Evolutionary conservation across 768 basidiomycete genomes (phyloP).

Genomic region (Chalciporus chontae): DNA sequence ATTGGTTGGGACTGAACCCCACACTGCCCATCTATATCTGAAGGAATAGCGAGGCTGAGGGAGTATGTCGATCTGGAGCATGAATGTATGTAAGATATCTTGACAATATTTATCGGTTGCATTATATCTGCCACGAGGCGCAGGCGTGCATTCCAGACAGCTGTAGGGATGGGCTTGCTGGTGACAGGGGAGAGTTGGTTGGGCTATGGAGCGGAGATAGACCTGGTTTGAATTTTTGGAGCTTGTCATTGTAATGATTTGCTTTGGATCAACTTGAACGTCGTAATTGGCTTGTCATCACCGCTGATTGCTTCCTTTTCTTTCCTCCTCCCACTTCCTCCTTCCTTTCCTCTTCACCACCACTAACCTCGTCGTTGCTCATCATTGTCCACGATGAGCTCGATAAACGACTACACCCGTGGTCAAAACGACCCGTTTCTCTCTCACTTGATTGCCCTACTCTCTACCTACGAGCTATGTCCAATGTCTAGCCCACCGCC

Average conservation of each 20-base stretch:
- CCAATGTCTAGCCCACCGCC: constrained; percentile 49
- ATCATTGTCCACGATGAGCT: constrained; percentile 33
- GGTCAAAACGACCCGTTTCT: constrained; percentile 38
- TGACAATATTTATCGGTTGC: not conserved
- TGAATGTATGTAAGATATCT: constrained; percentile 5
- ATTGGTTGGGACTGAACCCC: constrained; percentile 74
- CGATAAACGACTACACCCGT: constrained; percentile 23
- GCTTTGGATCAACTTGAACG: too few relatives aligned
- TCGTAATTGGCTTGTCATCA: constrained; percentile 4
- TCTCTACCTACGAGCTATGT: constrained; percentile 58
- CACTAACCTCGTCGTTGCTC: constrained; percentile 3
- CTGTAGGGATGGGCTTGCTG: too few relatives aligned
- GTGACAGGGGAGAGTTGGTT: too few relatives aligned
- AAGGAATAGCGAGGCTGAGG: too few relatives aligned
- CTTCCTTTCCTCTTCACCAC: constrained; percentile 4
- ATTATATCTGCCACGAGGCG: not conserved
- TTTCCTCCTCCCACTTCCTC: too few relatives aligned
- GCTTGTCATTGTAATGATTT: not conserved
- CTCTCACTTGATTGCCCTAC: constrained; percentile 52
- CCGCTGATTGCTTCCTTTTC: too few relatives aligned
- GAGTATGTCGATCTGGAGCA: not conserved
- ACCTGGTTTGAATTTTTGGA: constrained; percentile 4
- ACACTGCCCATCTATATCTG: constrained; percentile 77
- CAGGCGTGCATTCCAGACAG: not conserved
- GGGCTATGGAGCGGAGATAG: constrained; percentile 19